phyloP scores from a whole-genome alignment of 1,284 basidiomycete genomes.

The Bondarzewia mesenterica region DNA sequence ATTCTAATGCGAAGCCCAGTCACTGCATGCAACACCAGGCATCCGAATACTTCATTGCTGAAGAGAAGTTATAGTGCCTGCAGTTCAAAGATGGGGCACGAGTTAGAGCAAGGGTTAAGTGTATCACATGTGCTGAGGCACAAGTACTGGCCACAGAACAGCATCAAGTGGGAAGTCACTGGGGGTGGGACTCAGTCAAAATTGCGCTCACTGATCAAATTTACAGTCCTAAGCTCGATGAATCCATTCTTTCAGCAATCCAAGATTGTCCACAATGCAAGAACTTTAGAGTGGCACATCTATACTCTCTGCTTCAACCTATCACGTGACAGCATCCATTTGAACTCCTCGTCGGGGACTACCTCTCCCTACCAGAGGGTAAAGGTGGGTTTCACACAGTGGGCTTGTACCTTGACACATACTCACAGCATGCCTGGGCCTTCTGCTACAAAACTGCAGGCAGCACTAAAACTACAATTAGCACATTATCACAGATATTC shows the following conservation, averaged over 20 bases:
- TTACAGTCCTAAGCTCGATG: conserved; percentile 22
- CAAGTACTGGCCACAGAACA: not conserved
- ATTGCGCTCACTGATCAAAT: conserved; percentile 18
- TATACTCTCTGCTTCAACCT: conserved; percentile 26
- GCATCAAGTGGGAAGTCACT: conserved; percentile 21
- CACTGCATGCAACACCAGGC: conserved; percentile 20
- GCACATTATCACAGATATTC: conserved; percentile 18
- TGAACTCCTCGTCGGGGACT: conserved; percentile 26
- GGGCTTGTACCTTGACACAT: conserved; percentile 20
- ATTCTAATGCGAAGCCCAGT: conserved; percentile 2
- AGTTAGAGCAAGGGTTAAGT: conserved; percentile 12
- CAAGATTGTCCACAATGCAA: conserved; percentile 21
- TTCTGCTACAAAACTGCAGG: conserved; percentile 19
- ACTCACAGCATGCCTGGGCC: conserved; percentile 20
- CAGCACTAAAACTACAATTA: conserved; percentile 18
- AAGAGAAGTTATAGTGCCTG: conserved; percentile 24
- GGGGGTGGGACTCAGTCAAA: conserved; percentile 21
- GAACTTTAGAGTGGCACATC: conserved; percentile 18
- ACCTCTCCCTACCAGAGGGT: conserved; percentile 24
- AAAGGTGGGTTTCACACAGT: conserved; percentile 24
- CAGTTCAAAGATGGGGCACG: conserved; percentile 4
- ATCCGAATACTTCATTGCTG: conserved; percentile 21
- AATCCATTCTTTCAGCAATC: conserved; percentile 21
- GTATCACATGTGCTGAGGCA: conserved; percentile 16
- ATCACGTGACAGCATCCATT: conserved; percentile 27